These are phyloP conservation scores for Eutrema japonicum DNA, from an alignment of 345 rosid genomes.

Conservation along the genomic window DNA sequence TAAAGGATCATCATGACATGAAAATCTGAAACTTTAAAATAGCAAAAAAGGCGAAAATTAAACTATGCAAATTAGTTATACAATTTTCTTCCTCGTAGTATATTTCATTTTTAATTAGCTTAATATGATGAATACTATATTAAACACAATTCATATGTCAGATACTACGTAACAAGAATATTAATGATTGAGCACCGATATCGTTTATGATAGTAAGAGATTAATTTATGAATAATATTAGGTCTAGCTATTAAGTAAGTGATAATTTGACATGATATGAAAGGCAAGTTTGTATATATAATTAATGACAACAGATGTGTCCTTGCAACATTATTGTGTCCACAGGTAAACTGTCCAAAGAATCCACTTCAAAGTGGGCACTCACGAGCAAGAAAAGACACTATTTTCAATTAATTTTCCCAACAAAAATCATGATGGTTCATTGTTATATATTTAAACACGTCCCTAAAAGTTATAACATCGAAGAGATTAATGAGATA, in stretches of 20 bases:
- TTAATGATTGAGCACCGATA: conserved; percentile 42
- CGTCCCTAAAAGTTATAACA: conserved; percentile 7
- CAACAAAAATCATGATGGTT: conserved; percentile 41
- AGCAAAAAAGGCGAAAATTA: background rate
- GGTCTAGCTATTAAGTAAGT: conserved; percentile 42
- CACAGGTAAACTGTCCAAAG: conserved; percentile 48
- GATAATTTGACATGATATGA: conserved; percentile 38
- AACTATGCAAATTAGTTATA: background rate
- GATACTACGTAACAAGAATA: conserved; percentile 39
- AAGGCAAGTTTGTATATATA: conserved; percentile 40
- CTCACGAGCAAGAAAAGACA: conserved; percentile 44
- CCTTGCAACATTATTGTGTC: conserved; percentile 47
- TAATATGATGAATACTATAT: conserved; percentile 10
- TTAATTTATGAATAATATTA: conserved; percentile 22
- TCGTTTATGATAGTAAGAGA: conserved; percentile 30
- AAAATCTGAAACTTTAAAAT: conserved; percentile 5
- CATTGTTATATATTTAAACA: conserved; percentile 25
- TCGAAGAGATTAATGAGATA: background rate
- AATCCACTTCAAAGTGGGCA: conserved; percentile 51
- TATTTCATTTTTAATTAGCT: background rate
- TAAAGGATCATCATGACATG: conserved; percentile 9
- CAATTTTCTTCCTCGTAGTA: conserved; percentile 3
- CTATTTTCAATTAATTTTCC: conserved; percentile 34
- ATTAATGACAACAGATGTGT: conserved; percentile 42
- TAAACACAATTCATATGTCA: conserved; percentile 28